Evolutionary conservation across 352 stramenopile genomes (phyloP).

Genomic region (Thraustochytrium sp.): DNA sequence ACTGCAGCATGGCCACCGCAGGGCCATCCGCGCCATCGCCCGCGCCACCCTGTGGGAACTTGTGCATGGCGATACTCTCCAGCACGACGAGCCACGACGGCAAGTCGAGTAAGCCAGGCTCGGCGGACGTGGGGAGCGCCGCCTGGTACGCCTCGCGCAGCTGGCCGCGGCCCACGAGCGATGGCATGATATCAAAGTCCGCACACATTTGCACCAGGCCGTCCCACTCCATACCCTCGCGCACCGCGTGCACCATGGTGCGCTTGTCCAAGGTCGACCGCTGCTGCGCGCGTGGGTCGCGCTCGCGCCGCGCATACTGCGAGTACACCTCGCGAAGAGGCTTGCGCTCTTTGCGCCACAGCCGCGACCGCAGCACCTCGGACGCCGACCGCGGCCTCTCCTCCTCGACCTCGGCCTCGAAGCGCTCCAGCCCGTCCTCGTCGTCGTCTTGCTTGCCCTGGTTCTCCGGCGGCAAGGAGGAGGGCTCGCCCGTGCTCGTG

Average conservation of each 20-base stretch:
- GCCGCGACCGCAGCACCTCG: neutral
- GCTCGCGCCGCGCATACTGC: neutral
- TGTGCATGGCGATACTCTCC: neutral
- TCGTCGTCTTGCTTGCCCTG: neutral
- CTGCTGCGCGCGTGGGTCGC: neutral
- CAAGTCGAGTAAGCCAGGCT: neutral
- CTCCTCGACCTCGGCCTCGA: neutral
- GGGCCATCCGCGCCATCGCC: neutral
- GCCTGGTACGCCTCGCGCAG: neutral
- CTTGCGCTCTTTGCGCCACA: constrained; percentile 12
- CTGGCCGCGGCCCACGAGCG: neutral
- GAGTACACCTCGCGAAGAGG: constrained; percentile 1
- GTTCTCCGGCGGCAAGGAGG: too few relatives aligned
- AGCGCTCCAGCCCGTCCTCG: neutral
- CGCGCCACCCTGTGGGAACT: neutral
- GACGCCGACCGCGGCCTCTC: too few relatives aligned
- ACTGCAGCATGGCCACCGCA: constrained; percentile 10
- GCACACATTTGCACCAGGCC: constrained; percentile 19
- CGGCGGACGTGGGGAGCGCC: neutral
- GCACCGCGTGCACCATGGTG: neutral
- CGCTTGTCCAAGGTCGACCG: neutral
- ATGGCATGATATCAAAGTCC: constrained; percentile 36
- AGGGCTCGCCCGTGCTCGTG: too few relatives aligned
- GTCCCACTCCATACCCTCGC: neutral
- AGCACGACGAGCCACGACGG: neutral